Evolutionary conservation across 768 basidiomycete genomes (phyloP).

Genomic region (Amanita rubescens): DNA sequence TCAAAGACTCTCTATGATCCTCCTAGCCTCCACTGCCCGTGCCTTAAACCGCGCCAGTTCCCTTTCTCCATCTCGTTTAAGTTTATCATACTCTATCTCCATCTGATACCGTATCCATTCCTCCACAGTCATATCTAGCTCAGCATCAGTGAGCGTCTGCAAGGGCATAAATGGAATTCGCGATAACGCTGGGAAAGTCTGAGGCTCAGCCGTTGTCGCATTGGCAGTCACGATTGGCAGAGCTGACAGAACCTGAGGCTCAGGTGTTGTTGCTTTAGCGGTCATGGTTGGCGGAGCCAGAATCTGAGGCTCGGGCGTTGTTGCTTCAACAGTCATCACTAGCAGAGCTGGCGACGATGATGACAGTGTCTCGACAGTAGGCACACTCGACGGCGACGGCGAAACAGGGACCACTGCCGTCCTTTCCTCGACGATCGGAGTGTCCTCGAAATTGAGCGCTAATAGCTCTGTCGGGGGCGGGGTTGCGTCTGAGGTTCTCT

Average conservation of each 20-base stretch:
- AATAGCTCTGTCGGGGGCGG: not conserved
- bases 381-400: not conserved
- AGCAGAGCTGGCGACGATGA: not conserved
- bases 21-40: slow-evolving; percentile 34
- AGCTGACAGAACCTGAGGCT: not conserved
- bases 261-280: not conserved
- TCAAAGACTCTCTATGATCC: slow-evolving; percentile 29
- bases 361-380: not conserved
- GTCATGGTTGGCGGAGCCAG: slow-evolving; percentile 9
- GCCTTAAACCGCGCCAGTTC: slow-evolving; percentile 34
- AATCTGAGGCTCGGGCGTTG: slow-evolving; percentile 10
- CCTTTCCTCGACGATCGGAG: not conserved
- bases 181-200: slow-evolving; percentile 34
- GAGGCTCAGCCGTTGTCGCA: slow-evolving; percentile 1
- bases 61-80: slow-evolving; percentile 37
- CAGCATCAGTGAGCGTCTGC: slow-evolving; percentile 48
- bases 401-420: not conserved
- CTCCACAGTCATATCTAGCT: slow-evolving; percentile 75
- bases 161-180: slow-evolving; percentile 38
- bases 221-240: not conserved
- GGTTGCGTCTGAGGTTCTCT: too few species aligned
- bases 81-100: slow-evolving; percentile 53
- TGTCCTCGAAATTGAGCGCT: not conserved
- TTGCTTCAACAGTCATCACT: not conserved
- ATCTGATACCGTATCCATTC: slow-evolving; percentile 80